These are phyloP conservation scores for Kitagawia praeruptora DNA, from an alignment of 129 eudicot genomes.

Conservation along the genomic window DNA sequence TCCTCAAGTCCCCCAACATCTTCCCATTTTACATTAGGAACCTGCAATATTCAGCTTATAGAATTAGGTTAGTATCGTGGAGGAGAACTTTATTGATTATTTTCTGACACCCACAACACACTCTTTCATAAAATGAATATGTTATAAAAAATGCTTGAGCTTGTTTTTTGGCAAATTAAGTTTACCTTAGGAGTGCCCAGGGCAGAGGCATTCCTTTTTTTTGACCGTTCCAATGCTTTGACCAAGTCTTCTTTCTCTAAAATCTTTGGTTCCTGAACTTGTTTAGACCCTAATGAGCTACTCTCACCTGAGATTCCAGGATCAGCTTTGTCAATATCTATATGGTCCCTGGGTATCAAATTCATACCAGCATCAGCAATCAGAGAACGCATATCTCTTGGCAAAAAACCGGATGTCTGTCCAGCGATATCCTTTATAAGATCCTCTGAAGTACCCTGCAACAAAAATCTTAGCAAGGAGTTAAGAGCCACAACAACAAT, in stretches of 20 bases:
- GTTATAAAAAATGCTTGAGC: background rate
- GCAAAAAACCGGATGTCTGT: constrained; percentile 87
- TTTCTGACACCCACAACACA: background rate
- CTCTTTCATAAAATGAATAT: background rate
- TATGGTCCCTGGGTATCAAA: constrained; percentile 32
- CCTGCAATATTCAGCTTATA: constrained; percentile 32
- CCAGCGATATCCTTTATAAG: constrained; percentile 77
- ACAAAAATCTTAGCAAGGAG: constrained; percentile 23
- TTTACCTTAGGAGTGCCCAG: constrained; percentile 91
- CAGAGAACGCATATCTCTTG: constrained; percentile 80
- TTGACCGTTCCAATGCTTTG: constrained; percentile 72
- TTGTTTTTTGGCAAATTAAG: background rate
- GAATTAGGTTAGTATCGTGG: background rate
- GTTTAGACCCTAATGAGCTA: constrained; percentile 17
- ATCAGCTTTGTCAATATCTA: constrained; percentile 24
- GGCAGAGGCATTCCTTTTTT: constrained; percentile 84
- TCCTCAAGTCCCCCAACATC: constrained; percentile 99
- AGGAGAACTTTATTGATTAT: background rate
- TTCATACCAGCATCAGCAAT: constrained; percentile 84
- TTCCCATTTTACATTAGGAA: constrained; percentile 95
- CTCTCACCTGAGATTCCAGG: constrained; percentile 23
- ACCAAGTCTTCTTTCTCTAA: constrained; percentile 53
- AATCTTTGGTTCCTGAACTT: constrained; percentile 21
- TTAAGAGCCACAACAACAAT: constrained; percentile 16
- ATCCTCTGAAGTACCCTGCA: constrained; percentile 58